Evolutionary conservation across 495 filamentous ascomycete genomes (phyloP).

Genomic region (Podospora appendiculata): DNA sequence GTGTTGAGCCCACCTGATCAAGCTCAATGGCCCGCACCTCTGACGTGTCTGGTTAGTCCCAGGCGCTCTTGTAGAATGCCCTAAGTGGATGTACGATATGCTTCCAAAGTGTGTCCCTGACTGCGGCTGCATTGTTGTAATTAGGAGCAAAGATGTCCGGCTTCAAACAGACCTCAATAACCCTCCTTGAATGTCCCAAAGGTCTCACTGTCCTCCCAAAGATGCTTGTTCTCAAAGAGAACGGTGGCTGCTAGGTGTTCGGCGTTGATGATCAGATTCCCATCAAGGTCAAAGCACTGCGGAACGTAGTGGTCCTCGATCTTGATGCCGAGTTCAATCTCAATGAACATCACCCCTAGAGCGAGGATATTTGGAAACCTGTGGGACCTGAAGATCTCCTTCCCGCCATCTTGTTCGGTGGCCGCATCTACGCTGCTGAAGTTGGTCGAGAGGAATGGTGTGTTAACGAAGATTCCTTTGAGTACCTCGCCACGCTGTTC

Average conservation of each 20-base stretch:
- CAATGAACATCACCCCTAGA: slow-evolving; percentile 18
- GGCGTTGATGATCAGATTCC: slow-evolving; percentile 10
- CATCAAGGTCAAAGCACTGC: slow-evolving; percentile 1
- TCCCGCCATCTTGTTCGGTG: neutral
- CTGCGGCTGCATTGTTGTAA: too few species aligned
- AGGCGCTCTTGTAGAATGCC: too few species aligned
- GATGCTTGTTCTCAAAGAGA: neutral
- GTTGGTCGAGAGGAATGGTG: slow-evolving; percentile 12
- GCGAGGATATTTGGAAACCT: slow-evolving; percentile 16
- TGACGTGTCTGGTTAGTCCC: too few species aligned
- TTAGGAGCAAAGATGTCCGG: neutral
- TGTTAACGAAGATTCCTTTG: slow-evolving; percentile 15
- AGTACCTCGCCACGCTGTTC: slow-evolving; percentile 4
- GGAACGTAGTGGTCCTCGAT: slow-evolving; percentile 2
- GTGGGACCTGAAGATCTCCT: neutral
- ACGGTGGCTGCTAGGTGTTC: slow-evolving; percentile 9
- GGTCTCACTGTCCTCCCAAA: neutral
- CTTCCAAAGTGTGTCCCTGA: too few species aligned
- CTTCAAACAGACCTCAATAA: neutral
- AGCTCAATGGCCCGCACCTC: too few species aligned
- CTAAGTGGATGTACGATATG: too few species aligned
- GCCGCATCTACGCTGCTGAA: neutral
- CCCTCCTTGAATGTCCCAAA: neutral
- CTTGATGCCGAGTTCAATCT: slow-evolving; percentile 16
- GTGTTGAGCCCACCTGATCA: too few species aligned